Percentiles rank a stretch among this genome's conserved stretches.
Evolutionary conservation across 352 stramenopile species (phyloP).

Genomic region (Peronospora destructor): DNA sequence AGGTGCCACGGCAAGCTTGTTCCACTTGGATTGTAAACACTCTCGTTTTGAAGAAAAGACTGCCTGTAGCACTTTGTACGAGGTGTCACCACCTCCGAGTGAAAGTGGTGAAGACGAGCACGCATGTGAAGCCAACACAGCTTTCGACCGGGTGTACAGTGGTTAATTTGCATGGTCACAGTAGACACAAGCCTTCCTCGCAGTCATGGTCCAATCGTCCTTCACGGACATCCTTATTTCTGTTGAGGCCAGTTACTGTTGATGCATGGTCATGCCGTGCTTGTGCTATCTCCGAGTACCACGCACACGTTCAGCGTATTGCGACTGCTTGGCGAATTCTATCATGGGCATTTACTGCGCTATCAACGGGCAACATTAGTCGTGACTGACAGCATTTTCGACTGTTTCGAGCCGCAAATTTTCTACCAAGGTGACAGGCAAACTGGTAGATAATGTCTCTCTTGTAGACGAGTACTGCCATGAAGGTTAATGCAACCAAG

Average conservation of each 20-base stretch:
- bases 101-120: conserved; percentile 2
- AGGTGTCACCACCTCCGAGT: conserved; percentile 24
- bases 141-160: conserved; percentile 42
- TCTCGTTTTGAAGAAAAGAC: conserved; percentile 40
- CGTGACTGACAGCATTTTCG: conserved; percentile 42
- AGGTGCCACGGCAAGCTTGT: conserved; percentile 4
- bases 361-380: conserved; percentile 40
- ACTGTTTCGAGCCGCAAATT: conserved; percentile 26
- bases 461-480: conserved; percentile 35
- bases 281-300: conserved; percentile 61
- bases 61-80: conserved; percentile 36
- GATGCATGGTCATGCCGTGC: conserved; percentile 75
- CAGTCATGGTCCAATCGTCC: conserved; percentile 64
- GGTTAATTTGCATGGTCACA: conserved; percentile 40
- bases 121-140: conserved; percentile 28
- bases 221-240: conserved; percentile 63
- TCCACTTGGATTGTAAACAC: conserved; percentile 15
- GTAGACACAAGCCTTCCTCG: conserved; percentile 45
- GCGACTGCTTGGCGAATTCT: conserved; percentile 41
- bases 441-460: too few relatives aligned
- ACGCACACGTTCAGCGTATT: conserved; percentile 39
- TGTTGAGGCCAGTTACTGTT: conserved; percentile 56
- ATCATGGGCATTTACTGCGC: conserved; percentile 55
- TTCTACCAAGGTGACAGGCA: conserved; percentile 16
- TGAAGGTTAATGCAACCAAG: conserved; percentile 55